Evolutionary conservation across 257 asterid species (phyloP).

Genomic region (Fraxinus excelsior): DNA sequence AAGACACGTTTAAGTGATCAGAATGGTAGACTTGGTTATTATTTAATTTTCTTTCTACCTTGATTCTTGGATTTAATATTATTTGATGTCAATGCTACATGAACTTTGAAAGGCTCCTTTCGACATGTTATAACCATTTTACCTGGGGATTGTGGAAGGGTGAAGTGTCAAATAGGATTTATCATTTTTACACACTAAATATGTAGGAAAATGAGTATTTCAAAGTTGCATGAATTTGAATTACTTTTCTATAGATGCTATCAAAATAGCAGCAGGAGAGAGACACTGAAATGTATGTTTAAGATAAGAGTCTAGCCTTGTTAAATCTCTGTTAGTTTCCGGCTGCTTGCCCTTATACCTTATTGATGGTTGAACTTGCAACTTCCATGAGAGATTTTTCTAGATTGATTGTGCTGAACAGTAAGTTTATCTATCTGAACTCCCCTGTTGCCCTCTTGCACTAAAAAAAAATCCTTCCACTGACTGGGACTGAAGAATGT

Average conservation of each 20-base stretch:
- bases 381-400: background rate
- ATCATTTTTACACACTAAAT: background rate
- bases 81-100: background rate
- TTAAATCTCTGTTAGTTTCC: background rate
- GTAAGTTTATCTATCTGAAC: background rate
- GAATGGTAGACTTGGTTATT: background rate
- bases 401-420: background rate
- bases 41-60: background rate
- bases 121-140: background rate
- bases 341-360: background rate
- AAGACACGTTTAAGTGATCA: background rate
- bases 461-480: background rate
- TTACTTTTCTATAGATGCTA: background rate
- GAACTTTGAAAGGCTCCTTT: background rate
- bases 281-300: background rate
- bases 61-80: background rate
- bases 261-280: background rate
- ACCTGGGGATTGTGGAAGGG: background rate
- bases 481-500: background rate
- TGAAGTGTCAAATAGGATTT: background rate
- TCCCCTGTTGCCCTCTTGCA: background rate
- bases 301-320: background rate
- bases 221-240: background rate
- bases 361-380: background rate
- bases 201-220: background rate